Base-by-base conservation (phyloP, 192 early-diverging fungal genomes). In the Chytriomyces sp. region DNA sequence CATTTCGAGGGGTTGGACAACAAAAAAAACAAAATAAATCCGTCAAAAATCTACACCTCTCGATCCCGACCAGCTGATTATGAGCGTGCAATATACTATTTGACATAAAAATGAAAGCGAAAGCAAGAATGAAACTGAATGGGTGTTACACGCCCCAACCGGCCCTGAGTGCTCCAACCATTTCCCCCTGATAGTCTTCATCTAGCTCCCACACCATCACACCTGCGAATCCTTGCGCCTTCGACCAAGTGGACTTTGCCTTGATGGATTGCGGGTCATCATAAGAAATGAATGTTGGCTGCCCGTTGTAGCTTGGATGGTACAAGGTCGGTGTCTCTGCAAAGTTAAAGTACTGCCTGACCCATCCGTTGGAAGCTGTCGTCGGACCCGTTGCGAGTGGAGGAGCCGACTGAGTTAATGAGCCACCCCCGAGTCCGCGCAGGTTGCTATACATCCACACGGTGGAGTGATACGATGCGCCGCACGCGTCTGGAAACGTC, bases 221-320 rank as follows among this genome's bases (percentile, higher is more conserved):
- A 12, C 59, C 59, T 1, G 19, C 59, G 17, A 61, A 37, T 37
- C 59, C 59, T 49, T 83, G 79, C 0, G 65, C 60, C 17, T 75
- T 69, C 25, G 84, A 85, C 77, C 82, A 79, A 2, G 85, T 78
- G 5, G 90, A 82, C 70, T 93, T 93, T 44, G 77, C 67, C 5
- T 74, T 73, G 6, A 93, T 37, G 1, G 90, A 91, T 38, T 79
- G 69, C 28, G 83, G 77, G 66, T 93, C 92, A 61, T 93, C 92
- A 65, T 93, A 93, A 5, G 90, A 90, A 49, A 93, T 84, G 60
- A 87, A 93, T 19, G 19, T 61, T 5, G 83, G 77, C 39, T 79
- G 62, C 8, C 86, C 78, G 63, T 88, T 89, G 36, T 49, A 49
- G 17, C 17, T 37, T 37, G 59, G 17, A 61, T 12, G 12, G 56